Evolutionary conservation across 495 filamentous ascomycete species (phyloP).

Genomic region (Choiromyces venosus): DNA sequence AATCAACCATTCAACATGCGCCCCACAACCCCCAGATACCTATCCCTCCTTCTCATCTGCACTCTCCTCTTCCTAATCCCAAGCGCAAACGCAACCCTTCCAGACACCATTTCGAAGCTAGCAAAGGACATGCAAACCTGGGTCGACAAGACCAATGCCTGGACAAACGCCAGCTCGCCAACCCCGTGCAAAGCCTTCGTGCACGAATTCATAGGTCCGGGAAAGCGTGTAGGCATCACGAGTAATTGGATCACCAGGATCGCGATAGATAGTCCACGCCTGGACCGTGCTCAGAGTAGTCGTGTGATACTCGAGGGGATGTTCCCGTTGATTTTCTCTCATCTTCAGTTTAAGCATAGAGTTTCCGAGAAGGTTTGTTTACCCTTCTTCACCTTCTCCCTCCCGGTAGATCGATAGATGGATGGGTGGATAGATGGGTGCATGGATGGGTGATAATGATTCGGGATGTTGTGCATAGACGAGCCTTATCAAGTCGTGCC

Average conservation of each 20-base stretch:
- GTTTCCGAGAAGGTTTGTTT: no score
- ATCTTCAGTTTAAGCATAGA: no score
- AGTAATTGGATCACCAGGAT: not conserved
- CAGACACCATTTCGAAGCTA: not conserved
- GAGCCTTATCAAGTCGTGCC: not conserved
- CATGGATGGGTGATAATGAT: not conserved
- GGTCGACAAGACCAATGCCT: no score
- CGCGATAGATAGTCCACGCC: not conserved
- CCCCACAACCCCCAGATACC: not conserved
- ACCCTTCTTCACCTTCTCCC: no score
- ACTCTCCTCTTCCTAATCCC: not conserved
- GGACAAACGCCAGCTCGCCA: no score
- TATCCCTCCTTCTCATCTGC: not conserved
- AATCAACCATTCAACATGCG: not conserved
- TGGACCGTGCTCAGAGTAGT: not conserved
- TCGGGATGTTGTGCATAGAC: not conserved
- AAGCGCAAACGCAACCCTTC: not conserved
- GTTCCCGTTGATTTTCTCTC: not conserved
- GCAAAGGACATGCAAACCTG: no score
- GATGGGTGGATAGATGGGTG: not conserved
- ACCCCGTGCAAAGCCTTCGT: no score
- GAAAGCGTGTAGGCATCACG: not conserved
- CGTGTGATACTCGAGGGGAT: not conserved
- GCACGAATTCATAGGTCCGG: not conserved
- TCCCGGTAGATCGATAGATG: not conserved